A percentile compares a stretch with the other conserved stretches of the same genome.
Evolutionary conservation across 176 grass and related monocot genomes (phyloP).

Genomic region (Neostapfia colusana): DNA sequence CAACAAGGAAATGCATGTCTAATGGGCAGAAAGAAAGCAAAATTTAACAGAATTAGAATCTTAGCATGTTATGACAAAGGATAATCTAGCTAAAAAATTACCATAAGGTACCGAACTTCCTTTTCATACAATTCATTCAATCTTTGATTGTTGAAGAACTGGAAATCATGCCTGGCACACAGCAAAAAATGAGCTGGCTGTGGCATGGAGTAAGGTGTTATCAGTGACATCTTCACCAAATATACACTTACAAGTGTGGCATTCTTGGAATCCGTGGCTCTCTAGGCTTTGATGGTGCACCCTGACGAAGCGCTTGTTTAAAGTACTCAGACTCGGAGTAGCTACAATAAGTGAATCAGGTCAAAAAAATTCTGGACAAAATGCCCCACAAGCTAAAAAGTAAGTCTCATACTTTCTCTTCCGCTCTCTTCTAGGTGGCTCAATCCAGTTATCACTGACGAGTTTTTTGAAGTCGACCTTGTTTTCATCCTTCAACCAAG

Average conservation of each 20-base stretch:
- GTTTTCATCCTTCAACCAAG: slow-evolving; percentile 77
- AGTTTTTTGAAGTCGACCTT: slow-evolving; percentile 94
- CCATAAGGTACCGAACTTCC: slow-evolving; percentile 97
- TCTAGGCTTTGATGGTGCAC: slow-evolving; percentile 77
- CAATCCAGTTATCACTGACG: slow-evolving; percentile 90
- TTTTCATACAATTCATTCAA: slow-evolving; percentile 95
- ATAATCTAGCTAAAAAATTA: slow-evolving; percentile 37
- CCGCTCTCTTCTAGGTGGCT: slow-evolving; percentile 93
- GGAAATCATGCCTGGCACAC: slow-evolving; percentile 84
- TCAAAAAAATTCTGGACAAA: slow-evolving; percentile 7
- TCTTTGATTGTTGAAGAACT: slow-evolving; percentile 96
- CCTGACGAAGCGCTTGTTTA: slow-evolving; percentile 95
- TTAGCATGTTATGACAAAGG: not conserved
- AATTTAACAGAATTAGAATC: not conserved
- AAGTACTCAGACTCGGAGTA: slow-evolving; percentile 97
- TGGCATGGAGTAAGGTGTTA: not conserved
- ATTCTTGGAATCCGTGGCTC: slow-evolving; percentile 93
- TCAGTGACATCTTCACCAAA: not conserved
- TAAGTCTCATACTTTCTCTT: slow-evolving; percentile 66
- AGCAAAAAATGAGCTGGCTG: slow-evolving; percentile 9
- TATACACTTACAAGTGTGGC: slow-evolving; percentile 77
- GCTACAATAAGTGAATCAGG: slow-evolving; percentile 45
- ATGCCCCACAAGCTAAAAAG: not conserved
- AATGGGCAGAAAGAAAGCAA: not conserved
- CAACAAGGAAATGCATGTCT: not conserved